phyloP scores from a whole-genome alignment of 1,284 basidiomycete species.

The Tilletiopsis washingtonensis region DNA sequence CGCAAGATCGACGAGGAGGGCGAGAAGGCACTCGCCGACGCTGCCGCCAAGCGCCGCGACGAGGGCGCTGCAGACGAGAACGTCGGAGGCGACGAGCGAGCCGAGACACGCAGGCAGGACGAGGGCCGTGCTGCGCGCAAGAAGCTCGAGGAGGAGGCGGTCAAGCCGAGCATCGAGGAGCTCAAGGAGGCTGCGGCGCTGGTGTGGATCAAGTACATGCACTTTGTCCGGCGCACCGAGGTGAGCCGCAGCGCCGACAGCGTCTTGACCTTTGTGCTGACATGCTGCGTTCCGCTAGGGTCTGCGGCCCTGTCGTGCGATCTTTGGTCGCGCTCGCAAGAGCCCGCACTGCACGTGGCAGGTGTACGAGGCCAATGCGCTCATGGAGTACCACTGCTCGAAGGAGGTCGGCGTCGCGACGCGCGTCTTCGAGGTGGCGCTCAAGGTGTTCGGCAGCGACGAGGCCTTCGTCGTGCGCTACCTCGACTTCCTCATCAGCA shows the following conservation, averaged over 20 bases:
- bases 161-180: conserved; percentile 51
- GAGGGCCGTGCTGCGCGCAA: conserved; percentile 48
- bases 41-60: conserved; percentile 30
- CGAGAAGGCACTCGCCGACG: conserved; percentile 19
- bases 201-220: conserved; percentile 77
- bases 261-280: neutral
- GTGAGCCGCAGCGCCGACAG: conserved; percentile 34
- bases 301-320: conserved; percentile 64
- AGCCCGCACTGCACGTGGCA: conserved; percentile 83
- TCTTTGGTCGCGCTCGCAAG: conserved; percentile 78
- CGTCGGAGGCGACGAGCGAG: conserved; percentile 51
- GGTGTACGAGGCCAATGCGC: conserved; percentile 75
- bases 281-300: conserved; percentile 49
- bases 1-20: conserved; percentile 47
- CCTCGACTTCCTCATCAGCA: conserved; percentile 81
- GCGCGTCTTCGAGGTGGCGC: conserved; percentile 88
- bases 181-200: conserved; percentile 52
- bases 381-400: conserved; percentile 93
- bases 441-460: conserved; percentile 75
- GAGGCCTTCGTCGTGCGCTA: conserved; percentile 71
- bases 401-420: conserved; percentile 77
- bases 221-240: conserved; percentile 77
- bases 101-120: conserved; percentile 55
- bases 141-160: conserved; percentile 37
- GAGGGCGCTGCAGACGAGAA: conserved; percentile 47